Conservation (phyloP, 352 stramenopile genomes). For the Phytophthora citrophthora region DNA sequence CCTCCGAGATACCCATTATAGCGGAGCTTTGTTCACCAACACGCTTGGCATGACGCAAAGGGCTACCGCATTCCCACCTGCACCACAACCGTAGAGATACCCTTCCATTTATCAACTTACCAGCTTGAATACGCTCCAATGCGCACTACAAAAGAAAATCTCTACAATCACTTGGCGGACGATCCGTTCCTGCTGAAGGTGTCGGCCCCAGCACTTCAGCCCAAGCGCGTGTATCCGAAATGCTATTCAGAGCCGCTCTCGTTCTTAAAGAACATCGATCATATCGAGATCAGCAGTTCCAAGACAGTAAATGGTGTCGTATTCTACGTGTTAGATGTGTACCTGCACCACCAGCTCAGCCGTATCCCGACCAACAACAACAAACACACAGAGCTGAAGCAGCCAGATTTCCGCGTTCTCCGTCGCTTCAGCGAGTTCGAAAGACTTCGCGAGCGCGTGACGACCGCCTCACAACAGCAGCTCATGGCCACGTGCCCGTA, state of each 20-base stretch:
- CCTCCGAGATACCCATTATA: not conserved
- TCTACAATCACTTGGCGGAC: not conserved
- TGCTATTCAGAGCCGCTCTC: slow-evolving; percentile 36
- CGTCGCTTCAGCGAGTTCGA: slow-evolving; percentile 42
- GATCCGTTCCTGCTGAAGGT: slow-evolving; percentile 14
- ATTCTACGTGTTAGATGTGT: slow-evolving; percentile 60
- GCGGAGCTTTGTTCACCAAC: slow-evolving; percentile 7
- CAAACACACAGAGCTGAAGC: slow-evolving; percentile 5
- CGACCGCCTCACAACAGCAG: slow-evolving; percentile 27
- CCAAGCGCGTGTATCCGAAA: slow-evolving; percentile 31
- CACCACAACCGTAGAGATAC: slow-evolving; percentile 2
- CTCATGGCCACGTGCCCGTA: slow-evolving; percentile 30
- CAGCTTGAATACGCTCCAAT: slow-evolving; percentile 5
- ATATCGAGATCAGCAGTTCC: slow-evolving; percentile 43
- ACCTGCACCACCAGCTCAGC: slow-evolving; percentile 46
- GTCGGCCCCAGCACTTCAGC: slow-evolving; percentile 23
- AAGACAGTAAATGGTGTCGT: slow-evolving; percentile 44
- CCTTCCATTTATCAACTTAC: slow-evolving; percentile 20
- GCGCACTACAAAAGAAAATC: slow-evolving; percentile 1
- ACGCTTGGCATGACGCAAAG: slow-evolving; percentile 1
- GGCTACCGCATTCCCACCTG: not conserved
- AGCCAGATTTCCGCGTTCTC: slow-evolving; percentile 36
- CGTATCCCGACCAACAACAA: slow-evolving; percentile 57
- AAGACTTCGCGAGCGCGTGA: slow-evolving; percentile 27
- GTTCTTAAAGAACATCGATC: slow-evolving; percentile 45